Conservation (phyloP, 306 rosid genomes). For the Fagus crenata region DNA sequence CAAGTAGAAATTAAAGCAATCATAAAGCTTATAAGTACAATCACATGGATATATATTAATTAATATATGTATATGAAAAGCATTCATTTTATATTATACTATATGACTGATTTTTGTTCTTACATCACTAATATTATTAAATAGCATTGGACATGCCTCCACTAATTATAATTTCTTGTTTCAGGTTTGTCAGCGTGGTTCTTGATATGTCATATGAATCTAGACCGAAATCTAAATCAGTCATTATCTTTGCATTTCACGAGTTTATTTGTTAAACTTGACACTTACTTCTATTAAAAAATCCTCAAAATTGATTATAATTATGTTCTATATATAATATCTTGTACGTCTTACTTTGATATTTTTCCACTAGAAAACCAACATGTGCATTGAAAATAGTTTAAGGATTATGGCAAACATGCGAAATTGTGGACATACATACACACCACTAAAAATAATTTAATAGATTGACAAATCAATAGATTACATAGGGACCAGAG, state of each 20-base stretch:
- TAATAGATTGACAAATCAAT: background rate
- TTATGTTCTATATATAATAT: background rate
- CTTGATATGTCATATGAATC: too few relatives aligned
- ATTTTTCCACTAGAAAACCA: background rate
- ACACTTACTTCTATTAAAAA: too few relatives aligned
- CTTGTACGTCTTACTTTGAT: background rate
- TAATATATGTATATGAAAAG: background rate
- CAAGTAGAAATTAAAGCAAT: background rate
- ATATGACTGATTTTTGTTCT: background rate
- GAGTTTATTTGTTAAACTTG: too few relatives aligned
- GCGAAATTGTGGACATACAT: background rate
- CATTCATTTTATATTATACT: background rate
- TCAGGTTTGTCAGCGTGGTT: too few relatives aligned
- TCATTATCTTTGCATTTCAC: too few relatives aligned
- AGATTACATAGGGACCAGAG: slow-evolving; percentile 5
- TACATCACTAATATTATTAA: background rate
- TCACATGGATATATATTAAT: background rate
- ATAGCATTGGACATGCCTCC: background rate
- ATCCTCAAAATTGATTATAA: background rate
- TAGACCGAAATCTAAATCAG: too few relatives aligned
- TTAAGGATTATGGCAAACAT: background rate
- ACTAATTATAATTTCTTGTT: too few relatives aligned
- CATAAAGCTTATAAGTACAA: too few relatives aligned
- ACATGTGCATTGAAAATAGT: background rate
- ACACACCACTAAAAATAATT: background rate